Base-by-base conservation (phyloP, 2,329 filamentous ascomycete species). In the Trichoderma asperellum region DNA sequence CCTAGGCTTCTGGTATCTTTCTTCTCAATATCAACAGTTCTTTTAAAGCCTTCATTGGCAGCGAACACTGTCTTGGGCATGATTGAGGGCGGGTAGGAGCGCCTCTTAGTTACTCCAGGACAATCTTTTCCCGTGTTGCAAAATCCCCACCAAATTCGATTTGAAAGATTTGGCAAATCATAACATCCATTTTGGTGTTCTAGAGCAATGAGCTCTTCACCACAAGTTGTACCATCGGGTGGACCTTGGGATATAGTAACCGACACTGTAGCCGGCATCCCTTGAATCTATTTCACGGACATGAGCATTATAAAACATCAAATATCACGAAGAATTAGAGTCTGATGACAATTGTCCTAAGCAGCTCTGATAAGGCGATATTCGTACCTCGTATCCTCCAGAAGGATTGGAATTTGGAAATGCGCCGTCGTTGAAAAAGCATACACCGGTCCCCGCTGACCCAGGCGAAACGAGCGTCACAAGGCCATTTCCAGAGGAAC, bases 41-140 rank as follows among this genome's bases (percentile, higher is more conserved):
- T 16, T 29, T 60, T 60, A 12, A 2, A 24, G 0, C 1, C 35
- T 29, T 65, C 32, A 5, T 32, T 18, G n/a, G 21, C 62, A 57
- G 49, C 18, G 16, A 60, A 16, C 10, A 29, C 2, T 21, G 52
- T 68, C 55, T 58, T 68, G n/a, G 43, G 35, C 55, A 68, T 29
- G 56, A 7, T 60, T 27, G 35, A 55, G 37, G 55, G 53, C 12
- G 52, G 64, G 40, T 58, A 68, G 8, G 53, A 60, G 21, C 55
- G 52, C 27, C 32, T 67, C 64, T 43, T 27, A 35, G 53, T 21
- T 35, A 60, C 21, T 24, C 64, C 64, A 35, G 64, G 64, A 24
- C 68, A 69, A 52, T 69, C 68, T 59, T 40, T 69, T 24, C 68
- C 60, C 2, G 68, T 69, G 12, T 69, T 55, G 68, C 68, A 69